Evolutionary conservation across 306 rosid species (phyloP).

Genomic region (Aeschynomene evenia): DNA sequence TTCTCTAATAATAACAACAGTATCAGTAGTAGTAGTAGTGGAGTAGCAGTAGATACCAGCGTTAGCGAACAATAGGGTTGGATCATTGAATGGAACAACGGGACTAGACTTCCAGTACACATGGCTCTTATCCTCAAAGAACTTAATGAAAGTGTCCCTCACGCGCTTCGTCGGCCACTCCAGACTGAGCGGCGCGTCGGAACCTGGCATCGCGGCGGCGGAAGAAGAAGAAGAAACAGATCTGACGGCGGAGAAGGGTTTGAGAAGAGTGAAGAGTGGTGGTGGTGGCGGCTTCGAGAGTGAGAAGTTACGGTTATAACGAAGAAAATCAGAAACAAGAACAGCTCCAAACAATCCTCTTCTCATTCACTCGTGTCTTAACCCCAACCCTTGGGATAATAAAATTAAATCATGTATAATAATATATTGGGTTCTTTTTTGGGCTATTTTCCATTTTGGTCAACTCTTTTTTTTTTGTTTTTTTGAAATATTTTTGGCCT

Average conservation of each 20-base stretch:
- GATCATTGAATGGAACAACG: conserved; percentile 88
- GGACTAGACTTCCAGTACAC: conserved; percentile 71
- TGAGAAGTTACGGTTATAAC: not conserved
- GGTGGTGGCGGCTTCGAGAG: conserved; percentile 31
- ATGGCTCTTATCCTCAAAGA: conserved; percentile 63
- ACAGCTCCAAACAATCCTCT: conserved; percentile 16
- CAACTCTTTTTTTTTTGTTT: not conserved
- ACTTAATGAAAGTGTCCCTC: conserved; percentile 42
- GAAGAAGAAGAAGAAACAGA: no score
- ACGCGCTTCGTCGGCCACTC: conserved; percentile 48
- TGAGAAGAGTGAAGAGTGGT: not conserved
- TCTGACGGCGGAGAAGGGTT: not conserved
- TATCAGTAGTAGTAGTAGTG: no score
- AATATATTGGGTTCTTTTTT: no score
- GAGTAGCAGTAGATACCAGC: no score
- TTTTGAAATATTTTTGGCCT: not conserved
- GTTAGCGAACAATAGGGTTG: conserved; percentile 85
- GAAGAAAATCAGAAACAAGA: not conserved
- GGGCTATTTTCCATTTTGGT: not conserved
- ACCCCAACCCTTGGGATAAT: no score
- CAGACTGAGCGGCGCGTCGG: not conserved
- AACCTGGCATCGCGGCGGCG: conserved; percentile 28
- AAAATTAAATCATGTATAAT: no score
- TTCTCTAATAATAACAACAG: no score
- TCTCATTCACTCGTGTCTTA: conserved; percentile 34